Conservation (phyloP, 768 basidiomycete species). For the Lanmaoa rubissima region DNA sequence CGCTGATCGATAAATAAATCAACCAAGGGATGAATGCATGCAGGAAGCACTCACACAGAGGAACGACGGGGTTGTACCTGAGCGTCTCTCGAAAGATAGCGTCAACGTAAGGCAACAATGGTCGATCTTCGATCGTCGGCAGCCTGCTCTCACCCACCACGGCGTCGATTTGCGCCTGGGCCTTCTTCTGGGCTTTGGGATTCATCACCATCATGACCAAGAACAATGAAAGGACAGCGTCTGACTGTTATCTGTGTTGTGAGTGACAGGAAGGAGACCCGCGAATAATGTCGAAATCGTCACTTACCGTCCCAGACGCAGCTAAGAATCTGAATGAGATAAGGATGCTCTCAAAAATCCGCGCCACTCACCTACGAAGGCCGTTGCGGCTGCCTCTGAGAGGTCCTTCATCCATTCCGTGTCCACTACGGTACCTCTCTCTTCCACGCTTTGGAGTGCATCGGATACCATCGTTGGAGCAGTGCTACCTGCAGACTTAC, state of each 20-base stretch:
- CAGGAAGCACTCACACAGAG: no score
- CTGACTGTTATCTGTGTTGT: conserved; percentile 13
- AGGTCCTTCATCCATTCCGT: conserved; percentile 10
- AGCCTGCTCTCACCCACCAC: no score
- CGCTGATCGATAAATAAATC: no score
- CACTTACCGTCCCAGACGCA: conserved; percentile 21
- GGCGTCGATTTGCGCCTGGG: conserved; percentile 23
- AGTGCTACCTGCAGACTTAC: conserved; percentile 8
- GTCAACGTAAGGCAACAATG: no score
- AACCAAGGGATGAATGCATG: no score
- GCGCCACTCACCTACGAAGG: conserved; percentile 14
- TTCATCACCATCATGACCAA: conserved; percentile 19
- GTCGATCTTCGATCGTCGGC: no score
- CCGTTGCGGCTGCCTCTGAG: conserved; percentile 23
- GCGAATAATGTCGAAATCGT: not conserved
- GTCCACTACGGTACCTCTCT: conserved; percentile 3
- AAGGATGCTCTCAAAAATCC: not conserved
- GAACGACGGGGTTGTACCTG: no score
- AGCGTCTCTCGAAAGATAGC: no score
- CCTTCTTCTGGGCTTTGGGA: conserved; percentile 18
- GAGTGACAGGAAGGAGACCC: not conserved
- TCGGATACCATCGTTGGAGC: conserved; percentile 20
- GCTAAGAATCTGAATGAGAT: conserved; percentile 11
- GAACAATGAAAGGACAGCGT: conserved; percentile 23
- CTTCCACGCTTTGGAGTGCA: conserved; percentile 11